phyloP scores from a whole-genome alignment of 2,329 filamentous ascomycete genomes.

The Neoscytalidium dimidiatum region DNA sequence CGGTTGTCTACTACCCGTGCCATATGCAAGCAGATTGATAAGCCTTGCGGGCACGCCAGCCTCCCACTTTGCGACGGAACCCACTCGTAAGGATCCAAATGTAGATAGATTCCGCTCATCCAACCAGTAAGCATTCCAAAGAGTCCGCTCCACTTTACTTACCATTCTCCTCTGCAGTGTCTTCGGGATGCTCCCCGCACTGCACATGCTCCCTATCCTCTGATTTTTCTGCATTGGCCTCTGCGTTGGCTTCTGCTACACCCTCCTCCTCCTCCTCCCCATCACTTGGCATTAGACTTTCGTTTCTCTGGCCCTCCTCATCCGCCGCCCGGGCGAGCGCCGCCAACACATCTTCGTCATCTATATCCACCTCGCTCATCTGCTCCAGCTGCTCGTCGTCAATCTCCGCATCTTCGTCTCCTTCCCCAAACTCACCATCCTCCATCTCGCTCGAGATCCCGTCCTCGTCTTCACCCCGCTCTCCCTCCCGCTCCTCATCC shows the following conservation, averaged over 20 bases:
- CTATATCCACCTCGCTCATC: neutral
- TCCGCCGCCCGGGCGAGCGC: neutral
- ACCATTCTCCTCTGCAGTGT: neutral
- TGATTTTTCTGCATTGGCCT: too few species aligned
- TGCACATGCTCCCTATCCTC: neutral
- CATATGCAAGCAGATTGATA: too few species aligned
- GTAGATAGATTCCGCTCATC: too few species aligned
- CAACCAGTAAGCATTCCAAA: too few species aligned
- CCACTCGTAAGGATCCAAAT: too few species aligned
- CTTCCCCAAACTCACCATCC: neutral
- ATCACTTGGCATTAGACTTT: neutral
- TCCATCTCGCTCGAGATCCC: neutral
- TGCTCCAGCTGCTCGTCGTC: neutral
- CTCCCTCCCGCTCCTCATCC: neutral
- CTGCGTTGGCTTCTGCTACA: too few species aligned
- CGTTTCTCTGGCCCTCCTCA: neutral
- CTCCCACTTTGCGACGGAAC: too few species aligned
- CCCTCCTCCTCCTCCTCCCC: neutral
- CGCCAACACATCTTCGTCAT: neutral
- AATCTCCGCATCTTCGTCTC: neutral
- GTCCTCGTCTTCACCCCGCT: neutral
- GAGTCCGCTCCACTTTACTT: too few species aligned
- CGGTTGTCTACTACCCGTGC: too few species aligned
- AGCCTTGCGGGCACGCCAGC: too few species aligned
- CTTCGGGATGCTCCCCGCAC: neutral